Evolutionary conservation across 345 rosid species (phyloP).

Genomic region (Populus ilicifolia): DNA sequence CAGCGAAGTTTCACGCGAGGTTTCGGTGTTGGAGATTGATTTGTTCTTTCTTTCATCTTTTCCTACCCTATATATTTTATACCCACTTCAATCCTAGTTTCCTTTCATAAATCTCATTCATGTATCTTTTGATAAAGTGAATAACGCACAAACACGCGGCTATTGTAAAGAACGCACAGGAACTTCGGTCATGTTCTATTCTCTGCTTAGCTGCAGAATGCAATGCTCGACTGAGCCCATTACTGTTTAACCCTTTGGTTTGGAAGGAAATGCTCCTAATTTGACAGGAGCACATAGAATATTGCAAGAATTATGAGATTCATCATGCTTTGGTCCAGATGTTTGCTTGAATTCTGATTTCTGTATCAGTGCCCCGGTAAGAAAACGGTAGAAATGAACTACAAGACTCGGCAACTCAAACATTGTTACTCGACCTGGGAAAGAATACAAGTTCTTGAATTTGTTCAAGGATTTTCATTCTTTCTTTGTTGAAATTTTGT

Average conservation of each 20-base stretch:
- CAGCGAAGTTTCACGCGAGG: not conserved
- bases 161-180: slow-evolving; percentile 3
- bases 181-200: not conserved
- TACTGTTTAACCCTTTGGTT: not conserved
- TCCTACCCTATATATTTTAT: not conserved
- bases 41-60: not conserved
- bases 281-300: not conserved
- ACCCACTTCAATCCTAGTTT: too few relatives aligned
- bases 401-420: not conserved
- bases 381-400: not conserved
- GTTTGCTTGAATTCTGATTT: not conserved
- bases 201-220: not conserved
- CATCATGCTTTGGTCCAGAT: not conserved
- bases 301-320: not conserved
- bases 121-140: not conserved
- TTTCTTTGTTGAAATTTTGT: not conserved
- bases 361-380: not conserved
- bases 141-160: not conserved
- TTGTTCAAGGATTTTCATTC: not conserved
- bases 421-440: not conserved
- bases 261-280: not conserved
- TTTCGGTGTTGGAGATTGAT: not conserved
- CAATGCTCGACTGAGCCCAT: not conserved
- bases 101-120: not conserved
- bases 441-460: not conserved